phyloP scores from a whole-genome alignment of 108 stramenopile species.

The Schizochytrium sp. region DNA sequence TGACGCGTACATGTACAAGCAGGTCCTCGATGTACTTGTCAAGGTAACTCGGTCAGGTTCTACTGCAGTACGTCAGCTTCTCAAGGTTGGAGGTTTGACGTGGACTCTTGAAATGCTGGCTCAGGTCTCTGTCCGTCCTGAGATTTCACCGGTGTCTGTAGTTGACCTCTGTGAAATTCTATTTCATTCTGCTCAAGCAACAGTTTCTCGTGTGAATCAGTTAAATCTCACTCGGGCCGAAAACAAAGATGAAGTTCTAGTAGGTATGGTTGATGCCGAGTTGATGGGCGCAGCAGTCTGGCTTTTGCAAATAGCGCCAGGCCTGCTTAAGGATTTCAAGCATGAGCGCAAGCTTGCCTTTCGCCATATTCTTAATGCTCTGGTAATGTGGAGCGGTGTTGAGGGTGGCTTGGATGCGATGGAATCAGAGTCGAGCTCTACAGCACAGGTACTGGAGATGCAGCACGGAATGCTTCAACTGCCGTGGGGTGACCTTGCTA shows the following conservation, averaged over 20 bases:
- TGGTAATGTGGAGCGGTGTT: neutral
- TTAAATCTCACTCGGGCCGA: neutral
- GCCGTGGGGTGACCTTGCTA: neutral
- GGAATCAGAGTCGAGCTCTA: neutral
- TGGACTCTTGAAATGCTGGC: neutral
- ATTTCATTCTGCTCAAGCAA: neutral
- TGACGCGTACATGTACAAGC: neutral
- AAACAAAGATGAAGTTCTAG: neutral
- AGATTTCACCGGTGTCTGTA: neutral
- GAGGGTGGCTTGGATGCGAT: neutral
- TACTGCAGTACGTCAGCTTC: neutral
- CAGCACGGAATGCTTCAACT: neutral
- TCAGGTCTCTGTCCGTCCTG: neutral
- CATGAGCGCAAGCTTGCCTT: neutral
- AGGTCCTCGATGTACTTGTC: neutral
- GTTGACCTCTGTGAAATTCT: neutral
- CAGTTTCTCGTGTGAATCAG: neutral
- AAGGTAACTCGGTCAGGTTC: neutral
- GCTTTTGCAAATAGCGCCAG: neutral
- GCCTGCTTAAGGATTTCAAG: neutral
- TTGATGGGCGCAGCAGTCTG: neutral
- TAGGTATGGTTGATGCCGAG: conserved; percentile 5
- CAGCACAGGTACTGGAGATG: neutral
- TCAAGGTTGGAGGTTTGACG: neutral
- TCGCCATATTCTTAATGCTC: neutral